Evolutionary conservation across 495 filamentous ascomycete species (phyloP).

Genomic region (Hypoxylon fuscum): DNA sequence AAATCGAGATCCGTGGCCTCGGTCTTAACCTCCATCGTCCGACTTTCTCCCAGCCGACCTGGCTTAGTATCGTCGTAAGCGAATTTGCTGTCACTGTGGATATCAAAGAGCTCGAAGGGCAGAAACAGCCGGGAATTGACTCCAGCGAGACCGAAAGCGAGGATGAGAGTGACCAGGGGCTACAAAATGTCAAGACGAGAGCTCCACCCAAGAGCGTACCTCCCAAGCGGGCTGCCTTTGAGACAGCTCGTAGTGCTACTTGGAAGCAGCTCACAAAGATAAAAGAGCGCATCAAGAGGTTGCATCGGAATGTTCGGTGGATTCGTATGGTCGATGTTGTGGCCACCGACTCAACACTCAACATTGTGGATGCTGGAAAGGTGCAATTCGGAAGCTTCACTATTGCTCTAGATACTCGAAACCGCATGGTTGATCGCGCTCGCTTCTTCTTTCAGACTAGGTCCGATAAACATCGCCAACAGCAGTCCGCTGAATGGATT

Average conservation of each 20-base stretch:
- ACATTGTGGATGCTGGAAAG: conserved; percentile 80
- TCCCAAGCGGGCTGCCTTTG: conserved; percentile 33
- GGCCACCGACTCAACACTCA: conserved; percentile 79
- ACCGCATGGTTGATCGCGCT: conserved; percentile 88
- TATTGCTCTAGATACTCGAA: conserved; percentile 87
- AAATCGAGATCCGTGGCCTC: conserved; percentile 87
- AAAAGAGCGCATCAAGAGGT: conserved; percentile 83
- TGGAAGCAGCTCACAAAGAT: conserved; percentile 79
- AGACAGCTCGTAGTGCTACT: conserved; percentile 68
- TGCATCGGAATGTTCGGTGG: conserved; percentile 90
- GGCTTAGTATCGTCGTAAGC: conserved; percentile 87
- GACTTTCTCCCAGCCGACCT: conserved; percentile 96
- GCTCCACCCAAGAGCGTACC: conserved; percentile 23
- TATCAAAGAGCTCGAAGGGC: conserved; percentile 66
- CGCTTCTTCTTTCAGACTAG: conserved; percentile 85
- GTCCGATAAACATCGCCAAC: conserved; percentile 71
- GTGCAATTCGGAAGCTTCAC: conserved; percentile 85
- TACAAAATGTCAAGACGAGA: conserved; percentile 24
- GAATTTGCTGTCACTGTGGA: conserved; percentile 88
- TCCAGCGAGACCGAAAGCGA: conserved; percentile 39
- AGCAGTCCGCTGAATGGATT: conserved; percentile 94
- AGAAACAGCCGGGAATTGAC: conserved; percentile 43
- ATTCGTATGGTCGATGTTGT: conserved; percentile 88
- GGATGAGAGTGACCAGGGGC: conserved; percentile 29
- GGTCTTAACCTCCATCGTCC: conserved; percentile 89